Conservation (phyloP, 2,329 filamentous ascomycete genomes). For the Cercospora beticola region DNA sequence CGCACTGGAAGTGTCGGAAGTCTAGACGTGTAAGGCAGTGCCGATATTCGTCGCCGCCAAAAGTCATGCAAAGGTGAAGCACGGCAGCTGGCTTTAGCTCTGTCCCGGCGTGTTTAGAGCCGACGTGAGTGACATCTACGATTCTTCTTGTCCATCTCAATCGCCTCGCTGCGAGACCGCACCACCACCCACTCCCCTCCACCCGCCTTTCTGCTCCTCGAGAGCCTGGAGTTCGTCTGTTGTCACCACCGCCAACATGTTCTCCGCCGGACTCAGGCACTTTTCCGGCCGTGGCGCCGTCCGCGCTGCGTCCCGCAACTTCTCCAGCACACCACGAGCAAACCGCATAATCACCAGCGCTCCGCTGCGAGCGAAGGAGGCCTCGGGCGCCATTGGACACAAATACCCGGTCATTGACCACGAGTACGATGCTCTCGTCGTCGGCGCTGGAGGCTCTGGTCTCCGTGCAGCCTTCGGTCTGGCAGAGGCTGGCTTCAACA, state of each 20-base stretch:
- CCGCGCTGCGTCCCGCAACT: conserved; percentile 56
- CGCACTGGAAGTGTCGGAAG: not conserved
- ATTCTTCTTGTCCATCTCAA: conserved; percentile 1
- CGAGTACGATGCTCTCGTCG: conserved; percentile 96
- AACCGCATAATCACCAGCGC: conserved; percentile 79
- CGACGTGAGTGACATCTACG: conserved; percentile 7
- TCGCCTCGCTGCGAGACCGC: not conserved
- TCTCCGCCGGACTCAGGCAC: conserved; percentile 40
- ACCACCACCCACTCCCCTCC: not conserved
- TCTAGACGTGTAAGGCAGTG: not conserved
- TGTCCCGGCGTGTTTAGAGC: not conserved
- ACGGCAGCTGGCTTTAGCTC: not conserved
- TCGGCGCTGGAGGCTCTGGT: conserved; percentile 78
- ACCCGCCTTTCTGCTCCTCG: not conserved
- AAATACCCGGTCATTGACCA: conserved; percentile 99
- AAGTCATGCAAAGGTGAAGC: not conserved
- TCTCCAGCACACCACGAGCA: conserved; percentile 81
- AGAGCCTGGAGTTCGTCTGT: not conserved
- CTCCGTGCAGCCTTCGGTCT: conserved; percentile 81
- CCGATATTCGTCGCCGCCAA: not conserved
- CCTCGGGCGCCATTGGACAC: conserved; percentile 77
- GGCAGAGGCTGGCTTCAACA: conserved; percentile 86
- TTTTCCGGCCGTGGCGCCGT: conserved; percentile 34
- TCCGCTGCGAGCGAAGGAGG: conserved; percentile 89
- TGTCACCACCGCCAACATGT: conserved; percentile 33